A percentile compares a stretch with the other conserved stretches of the same genome.
These are phyloP conservation scores for Polyplosphaeria fusca DNA, from an alignment of 495 filamentous ascomycete species.

Conservation along the genomic window DNA sequence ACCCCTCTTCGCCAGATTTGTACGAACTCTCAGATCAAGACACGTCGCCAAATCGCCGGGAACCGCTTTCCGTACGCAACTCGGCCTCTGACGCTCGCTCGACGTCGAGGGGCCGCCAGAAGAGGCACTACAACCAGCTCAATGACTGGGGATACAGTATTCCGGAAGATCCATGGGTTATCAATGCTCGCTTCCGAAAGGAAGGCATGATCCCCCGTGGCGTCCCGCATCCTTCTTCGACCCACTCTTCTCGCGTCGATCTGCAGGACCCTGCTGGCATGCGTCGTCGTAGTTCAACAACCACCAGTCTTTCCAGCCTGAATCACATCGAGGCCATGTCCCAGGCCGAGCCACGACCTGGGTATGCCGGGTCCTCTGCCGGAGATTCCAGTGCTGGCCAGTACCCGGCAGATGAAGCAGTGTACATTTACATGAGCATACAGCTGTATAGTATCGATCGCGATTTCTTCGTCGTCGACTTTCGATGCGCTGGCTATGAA, in stretches of 20 bases:
- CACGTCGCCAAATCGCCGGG: slow-evolving; percentile 12
- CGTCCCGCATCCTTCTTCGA: slow-evolving; percentile 51
- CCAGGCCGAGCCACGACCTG: neutral
- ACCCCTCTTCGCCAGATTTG: slow-evolving; percentile 18
- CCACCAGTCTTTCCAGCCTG: slow-evolving; percentile 40
- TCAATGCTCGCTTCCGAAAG: slow-evolving; percentile 81
- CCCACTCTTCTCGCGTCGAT: slow-evolving; percentile 57
- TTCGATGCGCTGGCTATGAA: slow-evolving; percentile 98
- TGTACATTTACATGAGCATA: slow-evolving; percentile 87
- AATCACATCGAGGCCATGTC: slow-evolving; percentile 19
- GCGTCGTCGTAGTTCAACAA: slow-evolving; percentile 47
- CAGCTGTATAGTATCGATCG: slow-evolving; percentile 95
- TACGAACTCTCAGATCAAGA: slow-evolving; percentile 20
- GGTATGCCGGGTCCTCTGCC: neutral
- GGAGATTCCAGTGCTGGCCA: slow-evolving; percentile 1
- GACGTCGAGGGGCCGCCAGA: slow-evolving; percentile 14
- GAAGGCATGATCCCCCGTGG: slow-evolving; percentile 62
- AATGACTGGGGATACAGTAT: slow-evolving; percentile 63
- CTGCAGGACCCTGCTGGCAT: slow-evolving; percentile 40
- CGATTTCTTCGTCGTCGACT: slow-evolving; percentile 93
- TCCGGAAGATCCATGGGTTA: slow-evolving; percentile 93
- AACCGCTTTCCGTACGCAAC: slow-evolving; percentile 27
- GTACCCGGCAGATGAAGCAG: slow-evolving; percentile 47
- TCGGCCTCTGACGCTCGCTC: slow-evolving; percentile 2
- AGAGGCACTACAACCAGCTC: slow-evolving; percentile 34